Evolutionary conservation across 75 land plant species (phyloP).

Genomic region (Sequoia sempervirens): DNA sequence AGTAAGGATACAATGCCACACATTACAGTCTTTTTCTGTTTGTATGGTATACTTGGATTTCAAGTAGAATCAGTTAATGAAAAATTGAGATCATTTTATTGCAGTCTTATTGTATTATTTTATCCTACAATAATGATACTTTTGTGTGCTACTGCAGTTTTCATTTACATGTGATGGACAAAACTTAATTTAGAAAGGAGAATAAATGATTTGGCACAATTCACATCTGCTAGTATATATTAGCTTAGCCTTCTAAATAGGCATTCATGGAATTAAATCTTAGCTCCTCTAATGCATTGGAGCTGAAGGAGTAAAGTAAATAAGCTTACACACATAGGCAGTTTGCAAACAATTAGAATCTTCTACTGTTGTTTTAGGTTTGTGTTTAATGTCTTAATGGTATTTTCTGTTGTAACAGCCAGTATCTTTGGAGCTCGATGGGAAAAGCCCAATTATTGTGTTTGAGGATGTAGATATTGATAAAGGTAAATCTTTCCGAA

Average conservation of each 20-base stretch:
- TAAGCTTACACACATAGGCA: not conserved
- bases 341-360: not conserved
- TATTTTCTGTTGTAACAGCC: too few species aligned
- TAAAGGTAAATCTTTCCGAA: too few species aligned
- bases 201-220: too few species aligned
- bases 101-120: not conserved
- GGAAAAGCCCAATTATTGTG: too few species aligned
- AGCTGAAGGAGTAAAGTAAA: not conserved
- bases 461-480: too few species aligned
- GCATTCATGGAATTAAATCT: not conserved
- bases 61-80: not conserved
- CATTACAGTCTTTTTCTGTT: not conserved
- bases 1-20: not conserved
- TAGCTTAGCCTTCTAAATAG: not conserved
- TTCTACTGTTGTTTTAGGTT: not conserved
- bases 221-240: too few species aligned
- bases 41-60: not conserved
- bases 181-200: too few species aligned
- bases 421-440: too few species aligned
- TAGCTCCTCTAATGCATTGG: too few species aligned
- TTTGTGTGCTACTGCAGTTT: too few species aligned
- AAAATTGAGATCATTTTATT: not conserved
- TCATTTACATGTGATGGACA: too few species aligned
- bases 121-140: not conserved
- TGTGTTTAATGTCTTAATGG: too few species aligned